Base-by-base conservation (phyloP, 1,139 yeast genomes). In the Kodamaea arcana region DNA sequence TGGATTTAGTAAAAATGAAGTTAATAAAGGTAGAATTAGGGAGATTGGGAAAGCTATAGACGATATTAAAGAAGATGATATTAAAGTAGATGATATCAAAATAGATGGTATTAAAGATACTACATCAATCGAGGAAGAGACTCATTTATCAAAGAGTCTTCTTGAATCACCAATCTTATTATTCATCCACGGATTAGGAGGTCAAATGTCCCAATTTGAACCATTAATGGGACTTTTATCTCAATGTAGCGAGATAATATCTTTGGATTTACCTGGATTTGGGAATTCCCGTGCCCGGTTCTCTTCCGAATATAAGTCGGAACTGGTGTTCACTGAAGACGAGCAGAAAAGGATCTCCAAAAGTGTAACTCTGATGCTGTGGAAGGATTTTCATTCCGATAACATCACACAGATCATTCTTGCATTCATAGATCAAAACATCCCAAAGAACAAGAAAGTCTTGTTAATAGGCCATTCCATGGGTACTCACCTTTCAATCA, bases 191-290 rank as follows among this genome's bases (percentile, higher is more conserved):
- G 94, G 94, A 0, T 58, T 83, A 29, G 94, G 94, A 1, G 94
- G 94, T 7, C 90, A 82, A 50, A 65, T 81, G 60, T 68, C 83
- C 8, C 90, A 82, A 51, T 83, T 84, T 51, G 86, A 80, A 46
- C 74, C 78, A 3, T 59, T 82, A 28, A 65, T 83, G 57, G 83
- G 78, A 27, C 67, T 78, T 37, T 69, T 83, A 39, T 68, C 85
- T 20, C 83, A 80, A 48, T 78, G 83, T 51, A 71, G 79, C 48
- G 83, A 80, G 43, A 68, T 82, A 3, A 51, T 79, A 36, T 69
- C 85, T 1, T 48, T 83, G 15, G 94, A 83, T 50, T 62, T 83
- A 35, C 94, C 94, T 0, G 94, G 94, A 0, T 81, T 81, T 56
- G 94, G 94, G 13, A 70, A 71, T 45, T 74, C 81, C 1, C 63